Evolutionary conservation across 345 rosid species (phyloP), one percentile per base, ranked within the genome.

Genomic region (Clausena lansium): DNA sequence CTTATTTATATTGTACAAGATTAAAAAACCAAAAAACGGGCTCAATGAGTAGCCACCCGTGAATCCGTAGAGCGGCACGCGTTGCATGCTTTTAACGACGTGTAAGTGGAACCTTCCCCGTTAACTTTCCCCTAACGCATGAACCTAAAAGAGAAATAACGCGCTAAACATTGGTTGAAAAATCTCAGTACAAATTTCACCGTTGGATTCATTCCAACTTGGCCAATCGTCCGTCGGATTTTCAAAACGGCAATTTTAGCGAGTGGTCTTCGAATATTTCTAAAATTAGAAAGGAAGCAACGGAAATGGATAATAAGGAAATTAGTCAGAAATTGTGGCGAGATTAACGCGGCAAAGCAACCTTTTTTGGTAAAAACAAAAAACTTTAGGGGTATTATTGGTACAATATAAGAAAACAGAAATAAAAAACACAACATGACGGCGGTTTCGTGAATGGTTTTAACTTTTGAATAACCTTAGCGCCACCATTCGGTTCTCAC

Each of bases 271-370:
- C 13, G n/a, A 71, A 28, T 27, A 22, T 35, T 38, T 22, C 79
- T 45, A 25, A 32, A 67, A 67, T 67, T 38, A 35, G 50, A 77
- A 52, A 28, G 24, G 59, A 19, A 32, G 4, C 19, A 67, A 58
- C 58, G 67, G 75, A 39, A 62, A 71, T 27, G 70, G 66, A 66
- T 13, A 2, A 10, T 36, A 36, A 28, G 35, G 61, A 60, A 69
- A 68, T 79, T 68, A 71, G 47, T 58, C 75, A 76, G 74, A 68
- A 77, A 83, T 17, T 20, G 74, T 1, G 78, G 80, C 85, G 77
- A 59, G 50, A 81, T 86, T 74, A 69, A 79, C 86, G 86, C 80
- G 83, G 76, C 67, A 20, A 79, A 3, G 50, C 50, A 13, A 11
- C 73, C 47, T 64, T 4, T 36, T 33, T 28, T 22, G 3, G 76